These are phyloP conservation scores for Peribolospora kevripleyi DNA, from an alignment of 768 basidiomycete genomes.

Conservation along the genomic window DNA sequence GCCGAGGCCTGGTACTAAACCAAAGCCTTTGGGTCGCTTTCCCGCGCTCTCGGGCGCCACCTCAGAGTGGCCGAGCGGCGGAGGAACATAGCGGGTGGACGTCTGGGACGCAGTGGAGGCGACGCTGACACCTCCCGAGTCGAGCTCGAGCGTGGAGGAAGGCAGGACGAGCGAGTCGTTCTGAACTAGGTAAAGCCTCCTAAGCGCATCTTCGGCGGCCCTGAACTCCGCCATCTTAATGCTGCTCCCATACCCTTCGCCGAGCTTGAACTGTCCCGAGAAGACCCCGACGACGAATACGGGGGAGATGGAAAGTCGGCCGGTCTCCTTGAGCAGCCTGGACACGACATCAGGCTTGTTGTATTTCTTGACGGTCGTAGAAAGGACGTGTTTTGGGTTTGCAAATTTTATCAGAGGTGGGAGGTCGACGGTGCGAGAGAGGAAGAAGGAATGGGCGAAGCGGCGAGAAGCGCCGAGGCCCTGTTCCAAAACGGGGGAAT, in stretches of 20 bases:
- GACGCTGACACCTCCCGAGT: too few relatives aligned
- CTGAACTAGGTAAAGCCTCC: conserved; percentile 43
- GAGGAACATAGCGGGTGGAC: too few relatives aligned
- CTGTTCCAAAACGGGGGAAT: conserved; percentile 8
- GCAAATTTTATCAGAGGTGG: conserved; percentile 52
- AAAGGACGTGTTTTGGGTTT: conserved; percentile 53
- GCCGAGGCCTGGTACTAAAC: too few relatives aligned
- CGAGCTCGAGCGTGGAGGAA: too few relatives aligned
- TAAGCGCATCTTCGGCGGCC: conserved; percentile 64
- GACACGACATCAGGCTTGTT: background rate
- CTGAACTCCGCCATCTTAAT: conserved; percentile 86
- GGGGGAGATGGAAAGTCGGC: conserved; percentile 69
- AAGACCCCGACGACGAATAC: conserved; percentile 91
- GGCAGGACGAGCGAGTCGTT: too few relatives aligned
- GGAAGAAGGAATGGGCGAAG: conserved; percentile 73
- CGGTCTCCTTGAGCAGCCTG: conserved; percentile 69
- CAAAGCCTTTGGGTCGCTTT: too few relatives aligned
- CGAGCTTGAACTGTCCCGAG: conserved; percentile 55
- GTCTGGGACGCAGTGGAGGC: too few relatives aligned
- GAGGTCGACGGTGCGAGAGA: conserved; percentile 61
- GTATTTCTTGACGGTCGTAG: conserved; percentile 46
- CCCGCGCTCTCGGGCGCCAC: too few relatives aligned
- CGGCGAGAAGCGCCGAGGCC: conserved; percentile 53
- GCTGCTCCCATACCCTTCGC: conserved; percentile 82
- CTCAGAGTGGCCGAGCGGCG: too few relatives aligned